These are phyloP conservation scores for Oenanthe javanica DNA, from an alignment of 140 eudicot genomes.

Conservation along the genomic window DNA sequence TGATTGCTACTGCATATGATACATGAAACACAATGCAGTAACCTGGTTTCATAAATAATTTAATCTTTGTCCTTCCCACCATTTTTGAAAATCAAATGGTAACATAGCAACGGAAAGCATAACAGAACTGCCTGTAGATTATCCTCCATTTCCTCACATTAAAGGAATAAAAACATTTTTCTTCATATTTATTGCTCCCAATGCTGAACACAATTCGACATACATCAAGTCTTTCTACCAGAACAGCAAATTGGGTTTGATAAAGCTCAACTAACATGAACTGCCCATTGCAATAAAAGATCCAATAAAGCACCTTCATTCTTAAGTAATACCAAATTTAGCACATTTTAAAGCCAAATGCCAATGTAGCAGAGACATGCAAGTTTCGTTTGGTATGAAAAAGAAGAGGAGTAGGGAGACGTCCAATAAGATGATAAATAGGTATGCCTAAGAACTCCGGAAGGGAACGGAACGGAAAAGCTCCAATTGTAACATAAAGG, in stretches of 20 bases:
- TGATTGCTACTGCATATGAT: neutral
- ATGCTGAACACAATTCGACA: neutral
- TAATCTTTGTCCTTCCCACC: neutral
- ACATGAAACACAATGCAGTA: neutral
- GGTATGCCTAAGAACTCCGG: too few relatives aligned
- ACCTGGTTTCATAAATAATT: neutral
- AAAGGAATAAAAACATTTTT: neutral
- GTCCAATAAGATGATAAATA: too few relatives aligned
- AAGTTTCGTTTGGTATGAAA: too few relatives aligned
- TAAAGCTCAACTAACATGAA: too few relatives aligned
- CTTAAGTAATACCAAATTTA: too few relatives aligned
- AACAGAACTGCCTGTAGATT: neutral
- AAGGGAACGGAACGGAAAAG: too few relatives aligned
- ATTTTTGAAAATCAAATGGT: neutral
- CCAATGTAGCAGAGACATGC: too few relatives aligned
- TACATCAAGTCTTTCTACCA: neutral
- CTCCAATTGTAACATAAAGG: too few relatives aligned
- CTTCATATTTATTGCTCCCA: neutral
- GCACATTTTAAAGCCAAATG: too few relatives aligned
- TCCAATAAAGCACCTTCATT: too few relatives aligned
- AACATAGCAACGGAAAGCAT: neutral
- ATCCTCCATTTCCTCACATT: neutral
- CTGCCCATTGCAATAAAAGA: too few relatives aligned
- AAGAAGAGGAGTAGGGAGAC: too few relatives aligned
- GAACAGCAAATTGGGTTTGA: neutral